Percentiles rank a stretch among this genome's conserved stretches.
These are phyloP conservation scores for Clavispora carvajalis DNA, from an alignment of 805 yeast genomes.

Conservation along the genomic window DNA sequence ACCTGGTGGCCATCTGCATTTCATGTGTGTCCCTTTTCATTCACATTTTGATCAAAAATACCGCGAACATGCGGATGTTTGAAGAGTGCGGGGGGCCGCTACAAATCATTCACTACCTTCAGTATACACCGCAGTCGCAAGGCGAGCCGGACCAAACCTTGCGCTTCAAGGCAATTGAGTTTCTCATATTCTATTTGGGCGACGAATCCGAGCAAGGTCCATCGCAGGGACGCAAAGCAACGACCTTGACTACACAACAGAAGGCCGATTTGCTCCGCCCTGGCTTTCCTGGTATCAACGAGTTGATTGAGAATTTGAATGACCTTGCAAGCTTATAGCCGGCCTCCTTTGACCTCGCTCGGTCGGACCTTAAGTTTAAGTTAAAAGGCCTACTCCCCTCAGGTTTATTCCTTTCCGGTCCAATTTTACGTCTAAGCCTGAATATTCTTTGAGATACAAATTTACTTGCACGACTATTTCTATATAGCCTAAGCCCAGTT, in stretches of 20 bases:
- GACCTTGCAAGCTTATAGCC: conserved; percentile 22
- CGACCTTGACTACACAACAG: conserved; percentile 13
- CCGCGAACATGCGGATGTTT: conserved; percentile 52
- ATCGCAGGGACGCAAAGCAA: not conserved
- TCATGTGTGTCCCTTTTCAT: conserved; percentile 51
- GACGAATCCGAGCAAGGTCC: conserved; percentile 46
- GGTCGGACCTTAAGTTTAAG: no score
- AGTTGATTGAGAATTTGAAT: conserved; percentile 30
- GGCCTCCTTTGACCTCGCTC: not conserved
- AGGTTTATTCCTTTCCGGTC: no score
- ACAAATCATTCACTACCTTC: conserved; percentile 39
- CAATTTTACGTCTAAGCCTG: no score
- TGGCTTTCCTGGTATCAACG: conserved; percentile 37
- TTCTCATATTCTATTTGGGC: conserved; percentile 59
- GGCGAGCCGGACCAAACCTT: conserved; percentile 35
- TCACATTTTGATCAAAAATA: conserved; percentile 52
- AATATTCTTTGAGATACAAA: no score
- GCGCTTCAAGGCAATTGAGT: conserved; percentile 62
- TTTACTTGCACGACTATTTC: no score
- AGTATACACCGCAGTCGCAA: conserved; percentile 7
- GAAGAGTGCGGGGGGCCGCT: conserved; percentile 55
- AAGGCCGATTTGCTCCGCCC: conserved; percentile 32
- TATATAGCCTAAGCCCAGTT: no score
- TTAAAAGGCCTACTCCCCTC: no score
- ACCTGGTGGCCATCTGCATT: conserved; percentile 17